These are phyloP conservation scores for Fusarium nodosum DNA, from an alignment of 2,329 filamentous ascomycete genomes.

Conservation along the genomic window DNA sequence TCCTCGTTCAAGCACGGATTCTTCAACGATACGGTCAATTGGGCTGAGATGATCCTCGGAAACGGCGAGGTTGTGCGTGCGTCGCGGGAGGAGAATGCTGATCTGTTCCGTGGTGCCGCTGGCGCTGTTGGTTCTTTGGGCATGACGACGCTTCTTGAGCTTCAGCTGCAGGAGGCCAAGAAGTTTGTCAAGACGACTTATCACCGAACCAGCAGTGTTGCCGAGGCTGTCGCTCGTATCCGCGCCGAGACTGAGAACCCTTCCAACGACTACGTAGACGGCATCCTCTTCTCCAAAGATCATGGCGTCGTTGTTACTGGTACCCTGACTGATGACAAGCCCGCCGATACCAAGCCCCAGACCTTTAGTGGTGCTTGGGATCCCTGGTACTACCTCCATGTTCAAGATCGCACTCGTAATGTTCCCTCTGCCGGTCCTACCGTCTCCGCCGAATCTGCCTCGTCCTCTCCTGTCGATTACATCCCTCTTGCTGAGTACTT, in stretches of 20 bases:
- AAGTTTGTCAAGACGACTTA: conserved; percentile 72
- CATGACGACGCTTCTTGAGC: conserved; percentile 73
- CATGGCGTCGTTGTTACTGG: conserved; percentile 73
- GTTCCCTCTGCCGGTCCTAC: conserved; percentile 39
- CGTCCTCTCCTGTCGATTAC: conserved; percentile 61
- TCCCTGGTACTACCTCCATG: conserved; percentile 82
- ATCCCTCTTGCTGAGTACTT: conserved; percentile 79
- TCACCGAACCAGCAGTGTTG: conserved; percentile 59
- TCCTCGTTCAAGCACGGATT: conserved; percentile 76
- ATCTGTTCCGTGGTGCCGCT: conserved; percentile 75
- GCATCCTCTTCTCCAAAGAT: conserved; percentile 70
- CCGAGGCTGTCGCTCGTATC: conserved; percentile 58
- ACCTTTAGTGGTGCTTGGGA: conserved; percentile 72
- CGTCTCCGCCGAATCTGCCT: conserved; percentile 29
- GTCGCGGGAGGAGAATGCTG: conserved; percentile 66
- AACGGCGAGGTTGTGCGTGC: conserved; percentile 69
- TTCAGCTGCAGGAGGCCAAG: conserved; percentile 69
- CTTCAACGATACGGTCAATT: conserved; percentile 72
- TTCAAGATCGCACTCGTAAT: conserved; percentile 59
- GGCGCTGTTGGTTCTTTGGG: conserved; percentile 77
- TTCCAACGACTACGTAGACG: conserved; percentile 75
- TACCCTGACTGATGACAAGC: conserved; percentile 62
- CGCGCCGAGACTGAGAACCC: conserved; percentile 57
- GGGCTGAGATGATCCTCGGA: conserved; percentile 74
- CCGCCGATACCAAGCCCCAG: conserved; percentile 59